These are phyloP conservation scores for Aspergillus pseudonomiae DNA, from an alignment of 2,329 filamentous ascomycete genomes.

Conservation along the genomic window DNA sequence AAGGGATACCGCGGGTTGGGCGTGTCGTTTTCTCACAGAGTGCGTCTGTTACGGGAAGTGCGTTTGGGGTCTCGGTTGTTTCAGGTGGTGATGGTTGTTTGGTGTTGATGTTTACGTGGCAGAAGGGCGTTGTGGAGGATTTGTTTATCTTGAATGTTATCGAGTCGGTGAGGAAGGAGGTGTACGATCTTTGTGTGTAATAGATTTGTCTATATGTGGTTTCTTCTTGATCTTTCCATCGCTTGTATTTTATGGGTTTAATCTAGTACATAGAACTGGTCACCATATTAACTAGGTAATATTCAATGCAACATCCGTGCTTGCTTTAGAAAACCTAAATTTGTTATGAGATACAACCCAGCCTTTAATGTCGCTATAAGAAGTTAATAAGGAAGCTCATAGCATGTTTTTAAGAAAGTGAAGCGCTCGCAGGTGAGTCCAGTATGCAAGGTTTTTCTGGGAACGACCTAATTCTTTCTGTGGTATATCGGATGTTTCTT, in stretches of 20 bases:
- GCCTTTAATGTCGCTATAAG: no score
- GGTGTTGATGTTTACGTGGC: slow-evolving; percentile 46
- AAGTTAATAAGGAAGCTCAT: no score
- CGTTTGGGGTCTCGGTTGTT: slow-evolving; percentile 43
- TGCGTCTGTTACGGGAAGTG: slow-evolving; percentile 40
- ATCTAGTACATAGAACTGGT: neutral
- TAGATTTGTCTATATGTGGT: neutral
- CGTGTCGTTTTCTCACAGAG: slow-evolving; percentile 52
- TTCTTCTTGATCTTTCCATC: neutral
- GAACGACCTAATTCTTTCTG: neutral
- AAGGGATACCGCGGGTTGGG: slow-evolving; percentile 33
- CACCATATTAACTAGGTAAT: neutral
- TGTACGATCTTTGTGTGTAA: slow-evolving; percentile 13
- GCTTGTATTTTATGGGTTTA: neutral
- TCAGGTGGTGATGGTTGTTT: slow-evolving; percentile 51
- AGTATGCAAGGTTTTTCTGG: neutral
- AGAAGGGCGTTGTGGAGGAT: slow-evolving; percentile 39
- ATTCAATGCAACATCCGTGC: neutral
- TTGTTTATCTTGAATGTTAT: slow-evolving; percentile 25
- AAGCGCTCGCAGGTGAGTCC: no score
- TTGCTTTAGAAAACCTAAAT: no score
- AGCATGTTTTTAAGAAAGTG: no score
- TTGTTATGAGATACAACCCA: no score
- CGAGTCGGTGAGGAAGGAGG: slow-evolving; percentile 20
- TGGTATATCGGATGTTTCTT: neutral